Evolutionary conservation across 495 filamentous ascomycete genomes (phyloP).

Genomic region (Ascodesmis nigricans): DNA sequence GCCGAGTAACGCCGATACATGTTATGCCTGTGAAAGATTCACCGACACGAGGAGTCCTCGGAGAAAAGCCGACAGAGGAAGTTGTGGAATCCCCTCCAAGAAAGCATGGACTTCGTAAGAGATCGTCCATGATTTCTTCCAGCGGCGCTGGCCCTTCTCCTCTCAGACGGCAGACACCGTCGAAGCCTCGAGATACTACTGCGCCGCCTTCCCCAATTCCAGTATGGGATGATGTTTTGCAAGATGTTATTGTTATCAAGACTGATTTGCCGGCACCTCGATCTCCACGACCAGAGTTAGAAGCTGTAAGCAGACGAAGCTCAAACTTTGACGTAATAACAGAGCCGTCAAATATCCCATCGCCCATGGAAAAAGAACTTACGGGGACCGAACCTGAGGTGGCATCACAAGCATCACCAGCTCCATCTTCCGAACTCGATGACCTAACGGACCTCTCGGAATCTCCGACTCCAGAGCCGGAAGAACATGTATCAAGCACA

Average conservation of each 20-base stretch:
- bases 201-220: slow-evolving; percentile 6
- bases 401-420: neutral
- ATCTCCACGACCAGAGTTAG: neutral
- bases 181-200: slow-evolving; percentile 2
- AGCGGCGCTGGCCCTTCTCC: slow-evolving; percentile 7
- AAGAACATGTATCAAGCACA: slow-evolving; percentile 1
- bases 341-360: neutral
- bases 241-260: slow-evolving; percentile 5
- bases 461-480: neutral
- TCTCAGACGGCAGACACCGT: slow-evolving; percentile 8
- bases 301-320: slow-evolving; percentile 5
- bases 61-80: slow-evolving; percentile 2
- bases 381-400: neutral
- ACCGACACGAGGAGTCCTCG: slow-evolving; percentile 7
- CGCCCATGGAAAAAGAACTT: neutral
- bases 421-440: neutral
- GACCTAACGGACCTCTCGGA: neutral
- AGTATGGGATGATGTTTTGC: slow-evolving; percentile 15
- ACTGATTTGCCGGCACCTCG: neutral
- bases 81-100: slow-evolving; percentile 13
- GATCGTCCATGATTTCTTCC: slow-evolving; percentile 6
- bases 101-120: slow-evolving; percentile 17
- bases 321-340: slow-evolving; percentile 6
- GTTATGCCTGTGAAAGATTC: neutral
- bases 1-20: too few species aligned